Evolutionary conservation across 1,284 basidiomycete genomes (phyloP).

Genomic region (Ustilago curta): DNA sequence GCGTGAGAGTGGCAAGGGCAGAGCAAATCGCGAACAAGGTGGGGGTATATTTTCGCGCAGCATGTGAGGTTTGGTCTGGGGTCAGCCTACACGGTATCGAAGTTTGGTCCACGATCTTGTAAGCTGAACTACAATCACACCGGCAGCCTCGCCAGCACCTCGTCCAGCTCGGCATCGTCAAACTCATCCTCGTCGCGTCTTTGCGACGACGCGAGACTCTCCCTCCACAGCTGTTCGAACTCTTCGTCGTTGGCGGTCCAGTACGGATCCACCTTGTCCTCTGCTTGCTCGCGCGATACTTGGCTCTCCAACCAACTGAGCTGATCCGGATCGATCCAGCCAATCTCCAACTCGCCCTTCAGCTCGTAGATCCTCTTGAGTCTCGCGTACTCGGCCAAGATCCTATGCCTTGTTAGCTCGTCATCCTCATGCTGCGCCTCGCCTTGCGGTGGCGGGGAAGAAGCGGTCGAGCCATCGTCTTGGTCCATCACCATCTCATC

Average conservation of each 20-base stretch:
- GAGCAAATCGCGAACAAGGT: no score
- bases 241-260: slow-evolving; percentile 27
- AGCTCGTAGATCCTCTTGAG: slow-evolving; percentile 46
- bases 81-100: background rate
- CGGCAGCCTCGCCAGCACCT: slow-evolving; percentile 23
- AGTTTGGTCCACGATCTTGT: background rate
- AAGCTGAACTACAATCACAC: background rate
- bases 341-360: slow-evolving; percentile 45
- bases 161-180: slow-evolving; percentile 22
- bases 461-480: background rate
- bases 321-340: slow-evolving; percentile 53
- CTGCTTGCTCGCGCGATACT: slow-evolving; percentile 2
- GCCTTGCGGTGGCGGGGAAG: slow-evolving; percentile 5
- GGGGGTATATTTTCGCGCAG: slow-evolving; percentile 6
- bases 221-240: slow-evolving; percentile 35
- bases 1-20: no score
- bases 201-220: slow-evolving; percentile 15
- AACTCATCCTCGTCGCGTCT: background rate
- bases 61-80: no score
- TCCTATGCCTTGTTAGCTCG: slow-evolving; percentile 36
- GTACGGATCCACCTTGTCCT: slow-evolving; percentile 20
- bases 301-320: slow-evolving; percentile 38
- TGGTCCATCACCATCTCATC: slow-evolving; percentile 35
- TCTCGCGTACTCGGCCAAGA: slow-evolving; percentile 45
- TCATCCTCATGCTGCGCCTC: slow-evolving; percentile 44